Evolutionary conservation across 1,284 basidiomycete genomes (phyloP).

Genomic region (Wallemia ichthyophaga): DNA sequence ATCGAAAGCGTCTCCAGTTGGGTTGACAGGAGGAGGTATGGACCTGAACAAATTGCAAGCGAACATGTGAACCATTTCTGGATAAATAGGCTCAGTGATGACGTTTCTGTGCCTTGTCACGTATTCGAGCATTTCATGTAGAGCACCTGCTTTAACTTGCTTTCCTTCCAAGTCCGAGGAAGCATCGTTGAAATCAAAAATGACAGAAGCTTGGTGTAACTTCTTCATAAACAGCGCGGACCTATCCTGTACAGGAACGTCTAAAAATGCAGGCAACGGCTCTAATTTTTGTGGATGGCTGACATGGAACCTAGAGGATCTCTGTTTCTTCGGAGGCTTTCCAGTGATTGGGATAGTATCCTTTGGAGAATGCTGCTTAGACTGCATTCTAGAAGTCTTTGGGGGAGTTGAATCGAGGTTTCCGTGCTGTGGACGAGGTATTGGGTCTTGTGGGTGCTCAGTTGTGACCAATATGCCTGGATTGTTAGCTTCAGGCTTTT

Average conservation of each 20-base stretch:
- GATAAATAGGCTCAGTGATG: conserved; percentile 92
- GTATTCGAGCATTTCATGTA: conserved; percentile 98
- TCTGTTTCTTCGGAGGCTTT: conserved; percentile 79
- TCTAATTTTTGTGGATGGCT: conserved; percentile 91
- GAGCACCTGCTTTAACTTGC: conserved; percentile 89
- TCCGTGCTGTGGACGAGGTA: neutral
- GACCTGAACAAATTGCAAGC: conserved; percentile 93
- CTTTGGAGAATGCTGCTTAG: conserved; percentile 21
- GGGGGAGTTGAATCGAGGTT: neutral
- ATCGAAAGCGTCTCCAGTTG: conserved; percentile 90
- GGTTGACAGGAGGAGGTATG: conserved; percentile 96
- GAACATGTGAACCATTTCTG: conserved; percentile 97
- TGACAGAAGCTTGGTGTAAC: conserved; percentile 74
- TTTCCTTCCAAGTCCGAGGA: conserved; percentile 86
- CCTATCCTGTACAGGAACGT: conserved; percentile 64
- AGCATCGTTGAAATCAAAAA: conserved; percentile 98
- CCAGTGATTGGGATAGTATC: conserved; percentile 84
- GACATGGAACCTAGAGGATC: conserved; percentile 82
- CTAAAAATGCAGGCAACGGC: conserved; percentile 70
- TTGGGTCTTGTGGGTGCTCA: neutral
- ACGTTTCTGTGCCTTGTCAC: conserved; percentile 89
- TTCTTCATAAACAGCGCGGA: conserved; percentile 81
- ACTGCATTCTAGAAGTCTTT: neutral
- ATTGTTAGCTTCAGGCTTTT: neutral
- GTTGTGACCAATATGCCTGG: neutral